Percentiles rank a stretch among this genome's conserved stretches.
Evolutionary conservation across 257 asterid genomes (phyloP).

Genomic region (Rehmannia glutinosa): DNA sequence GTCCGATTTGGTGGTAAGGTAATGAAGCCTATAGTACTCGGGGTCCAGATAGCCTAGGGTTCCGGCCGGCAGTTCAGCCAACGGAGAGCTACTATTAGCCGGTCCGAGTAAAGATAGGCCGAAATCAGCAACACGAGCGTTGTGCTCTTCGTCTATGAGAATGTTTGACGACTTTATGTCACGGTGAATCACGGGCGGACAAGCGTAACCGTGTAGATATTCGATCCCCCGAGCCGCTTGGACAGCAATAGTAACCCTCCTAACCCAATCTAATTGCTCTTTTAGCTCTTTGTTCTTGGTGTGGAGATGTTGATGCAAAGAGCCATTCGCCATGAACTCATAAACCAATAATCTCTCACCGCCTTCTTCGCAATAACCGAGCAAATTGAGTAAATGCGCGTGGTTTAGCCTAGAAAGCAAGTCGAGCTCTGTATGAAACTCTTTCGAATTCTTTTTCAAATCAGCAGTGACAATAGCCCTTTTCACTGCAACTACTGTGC

Average conservation of each 20-base stretch:
- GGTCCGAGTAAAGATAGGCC: slow-evolving; percentile 89
- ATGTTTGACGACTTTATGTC: slow-evolving; percentile 92
- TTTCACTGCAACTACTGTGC: slow-evolving; percentile 77
- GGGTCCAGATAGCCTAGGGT: slow-evolving; percentile 94
- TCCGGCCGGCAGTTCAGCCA: slow-evolving; percentile 91
- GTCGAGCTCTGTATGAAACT: slow-evolving; percentile 81
- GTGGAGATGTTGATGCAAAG: slow-evolving; percentile 78
- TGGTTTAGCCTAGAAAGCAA: slow-evolving; percentile 83
- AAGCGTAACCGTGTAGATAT: slow-evolving; percentile 87
- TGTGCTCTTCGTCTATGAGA: slow-evolving; percentile 88
- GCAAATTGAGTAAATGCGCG: slow-evolving; percentile 76
- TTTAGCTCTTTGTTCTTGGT: slow-evolving; percentile 38
- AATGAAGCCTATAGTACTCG: slow-evolving; percentile 83
- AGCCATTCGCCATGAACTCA: slow-evolving; percentile 95
- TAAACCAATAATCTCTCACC: slow-evolving; percentile 83
- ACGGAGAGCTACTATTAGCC: slow-evolving; percentile 77
- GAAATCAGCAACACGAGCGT: slow-evolving; percentile 89
- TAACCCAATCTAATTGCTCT: slow-evolving; percentile 79
- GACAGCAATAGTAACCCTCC: slow-evolving; percentile 80
- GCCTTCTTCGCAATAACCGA: slow-evolving; percentile 88
- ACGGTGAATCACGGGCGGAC: slow-evolving; percentile 93
- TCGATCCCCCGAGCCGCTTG: slow-evolving; percentile 95
- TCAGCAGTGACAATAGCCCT: slow-evolving; percentile 70
- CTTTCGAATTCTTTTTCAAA: slow-evolving; percentile 73
- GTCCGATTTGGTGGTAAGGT: slow-evolving; percentile 84